Evolutionary conservation across 1,284 basidiomycete genomes (phyloP).

Genomic region (Abortiporus biennis): DNA sequence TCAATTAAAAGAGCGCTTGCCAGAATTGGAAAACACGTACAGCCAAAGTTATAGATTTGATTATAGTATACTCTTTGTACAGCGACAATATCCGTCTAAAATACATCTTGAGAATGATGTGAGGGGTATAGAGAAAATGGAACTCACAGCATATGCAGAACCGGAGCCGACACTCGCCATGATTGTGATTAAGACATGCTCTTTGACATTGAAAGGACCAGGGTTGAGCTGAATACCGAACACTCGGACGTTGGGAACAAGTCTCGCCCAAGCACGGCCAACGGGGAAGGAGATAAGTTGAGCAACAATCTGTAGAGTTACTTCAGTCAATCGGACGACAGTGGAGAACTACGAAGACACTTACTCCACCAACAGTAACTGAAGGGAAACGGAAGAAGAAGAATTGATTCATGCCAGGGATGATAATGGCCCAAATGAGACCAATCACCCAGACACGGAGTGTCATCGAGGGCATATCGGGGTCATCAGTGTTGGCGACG

Average conservation of each 20-base stretch:
- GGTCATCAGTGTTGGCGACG: slow-evolving; percentile 61
- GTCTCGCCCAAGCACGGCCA: slow-evolving; percentile 51
- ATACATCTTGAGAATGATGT: background rate
- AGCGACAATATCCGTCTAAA: slow-evolving; percentile 64
- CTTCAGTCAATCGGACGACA: too few relatives aligned
- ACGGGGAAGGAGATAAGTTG: slow-evolving; percentile 61
- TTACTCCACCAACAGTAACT: slow-evolving; percentile 22
- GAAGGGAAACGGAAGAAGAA: slow-evolving; percentile 36
- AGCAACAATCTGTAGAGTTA: slow-evolving; percentile 39
- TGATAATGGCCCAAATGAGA: slow-evolving; percentile 38
- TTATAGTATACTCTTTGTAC: slow-evolving; percentile 66
- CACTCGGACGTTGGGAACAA: slow-evolving; percentile 45
- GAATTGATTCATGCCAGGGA: slow-evolving; percentile 38
- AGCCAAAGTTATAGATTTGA: slow-evolving; percentile 35
- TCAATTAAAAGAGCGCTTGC: slow-evolving; percentile 36
- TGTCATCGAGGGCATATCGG: slow-evolving; percentile 51
- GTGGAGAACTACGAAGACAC: too few relatives aligned
- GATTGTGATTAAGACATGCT: slow-evolving; percentile 64
- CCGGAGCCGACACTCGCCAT: slow-evolving; percentile 68
- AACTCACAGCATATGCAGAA: slow-evolving; percentile 50
- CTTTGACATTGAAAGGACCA: slow-evolving; percentile 68
- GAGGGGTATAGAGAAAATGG: background rate
- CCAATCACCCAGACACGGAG: slow-evolving; percentile 55
- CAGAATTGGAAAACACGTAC: slow-evolving; percentile 39
- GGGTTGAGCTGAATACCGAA: slow-evolving; percentile 46